phyloP scores from a whole-genome alignment of 306 rosid species.

The Lagenaria siceraria region DNA sequence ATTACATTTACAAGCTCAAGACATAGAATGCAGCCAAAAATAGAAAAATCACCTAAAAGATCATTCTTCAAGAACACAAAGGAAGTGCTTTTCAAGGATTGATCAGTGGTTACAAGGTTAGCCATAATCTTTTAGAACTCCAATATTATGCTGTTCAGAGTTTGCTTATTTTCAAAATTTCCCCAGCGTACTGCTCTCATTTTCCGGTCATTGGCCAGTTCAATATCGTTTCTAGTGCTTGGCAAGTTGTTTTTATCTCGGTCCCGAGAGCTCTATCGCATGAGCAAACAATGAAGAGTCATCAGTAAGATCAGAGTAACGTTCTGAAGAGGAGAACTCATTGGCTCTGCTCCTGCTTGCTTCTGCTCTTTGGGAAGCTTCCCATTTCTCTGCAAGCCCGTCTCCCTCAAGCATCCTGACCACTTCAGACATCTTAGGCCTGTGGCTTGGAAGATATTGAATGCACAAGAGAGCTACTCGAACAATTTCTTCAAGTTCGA shows the following conservation, averaged over 20 bases:
- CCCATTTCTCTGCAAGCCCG: conserved; percentile 98
- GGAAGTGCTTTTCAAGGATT: background rate
- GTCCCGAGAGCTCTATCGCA: conserved; percentile 74
- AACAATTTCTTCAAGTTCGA: conserved; percentile 54
- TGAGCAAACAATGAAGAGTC: conserved; percentile 53
- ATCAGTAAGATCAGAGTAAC: conserved; percentile 77
- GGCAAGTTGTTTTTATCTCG: conserved; percentile 18
- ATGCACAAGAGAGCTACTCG: conserved; percentile 57
- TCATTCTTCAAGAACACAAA: background rate
- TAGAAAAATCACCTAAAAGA: background rate
- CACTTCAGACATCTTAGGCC: conserved; percentile 96
- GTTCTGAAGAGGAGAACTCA: conserved; percentile 56
- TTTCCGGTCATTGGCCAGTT: background rate
- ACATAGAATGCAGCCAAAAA: background rate
- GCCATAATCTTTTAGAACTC: background rate
- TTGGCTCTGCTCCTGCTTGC: conserved; percentile 41
- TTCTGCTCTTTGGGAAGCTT: conserved; percentile 73
- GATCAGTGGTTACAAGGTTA: background rate
- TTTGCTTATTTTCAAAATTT: background rate
- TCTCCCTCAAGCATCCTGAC: conserved; percentile 98
- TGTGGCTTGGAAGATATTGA: conserved; percentile 41
- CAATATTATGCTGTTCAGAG: background rate
- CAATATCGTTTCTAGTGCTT: background rate
- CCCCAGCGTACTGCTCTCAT: background rate
- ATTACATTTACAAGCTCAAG: background rate